Base-by-base conservation (phyloP, 2,329 filamentous ascomycete genomes). In the Hymenoscyphus repandus region DNA sequence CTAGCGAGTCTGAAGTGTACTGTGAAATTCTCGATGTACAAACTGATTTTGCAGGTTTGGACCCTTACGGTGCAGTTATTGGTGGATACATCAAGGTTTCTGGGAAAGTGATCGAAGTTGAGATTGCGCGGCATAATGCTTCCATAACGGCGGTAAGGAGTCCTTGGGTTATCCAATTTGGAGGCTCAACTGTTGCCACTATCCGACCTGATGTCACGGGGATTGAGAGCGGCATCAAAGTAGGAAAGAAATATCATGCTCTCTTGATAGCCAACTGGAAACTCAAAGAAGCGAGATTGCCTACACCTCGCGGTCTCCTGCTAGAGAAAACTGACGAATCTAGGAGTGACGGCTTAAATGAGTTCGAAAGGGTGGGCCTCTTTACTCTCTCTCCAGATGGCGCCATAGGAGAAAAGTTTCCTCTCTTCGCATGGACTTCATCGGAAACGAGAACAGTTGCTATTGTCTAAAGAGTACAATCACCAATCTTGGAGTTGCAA, bases 21-120 rank as follows among this genome's bases (percentile, higher is more conserved):
- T 53, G 47, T 15, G 45, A 30, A 1, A 48, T 58, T 18, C 38
- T 53, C 15, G 52, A 58, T 32, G 52, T 43, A 4, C 27, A 39
- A 13, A 51, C 51, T 13, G 47, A 34, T 13, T 33, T 18, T 6
- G 13, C n/a, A 32, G 44, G 49, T 27, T 15, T 51, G 31, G 57
- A 58, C 45, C 53, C 41, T 15, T 58, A 47, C 22, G 55, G 57
- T 2, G 51, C 47, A 46, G 49, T 57, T 7, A 46, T 40, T 6
- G 45, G 41, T 38, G 54, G 54, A 11, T 31, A 47, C 34, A 18
- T 57, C 7, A 52, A 54, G 37, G 36, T 57, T 6, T 11, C 9
- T 33, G 49, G 49, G 2, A 20, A 1, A 12, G 6, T 47, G 5
- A 17, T 47, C 5, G 44, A 43, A 36, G 22, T 43, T 13, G 38